Base-by-base conservation (phyloP, 1,284 basidiomycete species). In the Cutaneotrichosporon sp. region DNA sequence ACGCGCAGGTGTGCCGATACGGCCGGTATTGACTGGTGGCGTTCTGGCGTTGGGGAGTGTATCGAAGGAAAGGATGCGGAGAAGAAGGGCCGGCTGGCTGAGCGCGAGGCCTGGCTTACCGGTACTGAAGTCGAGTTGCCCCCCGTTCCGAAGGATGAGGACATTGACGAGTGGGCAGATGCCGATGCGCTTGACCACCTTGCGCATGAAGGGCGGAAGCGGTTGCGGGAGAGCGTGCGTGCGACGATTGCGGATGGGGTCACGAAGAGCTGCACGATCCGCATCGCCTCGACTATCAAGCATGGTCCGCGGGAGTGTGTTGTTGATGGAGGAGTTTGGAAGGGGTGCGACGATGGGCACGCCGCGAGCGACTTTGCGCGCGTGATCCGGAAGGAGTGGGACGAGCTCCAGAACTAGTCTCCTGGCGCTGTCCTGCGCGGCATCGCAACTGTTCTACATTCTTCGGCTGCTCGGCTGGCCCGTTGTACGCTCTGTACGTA, bases 241-340 rank as follows among this genome's bases (percentile, higher is more conserved):
- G 65, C 75, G 22, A 82, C 79, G 1, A 62, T 78, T 49, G 63
- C 75, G 20, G 58, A 83, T 61, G 80, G 77, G 3, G 82, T 91
- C 63, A 88, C 84, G 55, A 90, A 84, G 74, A 90, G 87, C 67
- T 93, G 90, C 75, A 90, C 88, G 2, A 79, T 93, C 37, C 69
- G 88, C 45, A 88, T 92, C 65, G 85, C 81, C 2, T 65, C 63
- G 27, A 69, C 63, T 1, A 24, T 64, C 27, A 57, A 59, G 12
- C 56, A 49, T 61, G 79, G 78, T 10, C 78, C 77, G 60, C 75
- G 81, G 48, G 82, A 86, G 17, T 92, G 90, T 66, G 77, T 90
- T 31, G 87, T 75, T 31, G 74, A 86, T 64, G 88, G 88, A 59
- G 81, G 67, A 3, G 61, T 78, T 46, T 93, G 89, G 89, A 84